Base-by-base conservation (phyloP, 768 basidiomycete genomes). In the Boletus rubroflammeus region DNA sequence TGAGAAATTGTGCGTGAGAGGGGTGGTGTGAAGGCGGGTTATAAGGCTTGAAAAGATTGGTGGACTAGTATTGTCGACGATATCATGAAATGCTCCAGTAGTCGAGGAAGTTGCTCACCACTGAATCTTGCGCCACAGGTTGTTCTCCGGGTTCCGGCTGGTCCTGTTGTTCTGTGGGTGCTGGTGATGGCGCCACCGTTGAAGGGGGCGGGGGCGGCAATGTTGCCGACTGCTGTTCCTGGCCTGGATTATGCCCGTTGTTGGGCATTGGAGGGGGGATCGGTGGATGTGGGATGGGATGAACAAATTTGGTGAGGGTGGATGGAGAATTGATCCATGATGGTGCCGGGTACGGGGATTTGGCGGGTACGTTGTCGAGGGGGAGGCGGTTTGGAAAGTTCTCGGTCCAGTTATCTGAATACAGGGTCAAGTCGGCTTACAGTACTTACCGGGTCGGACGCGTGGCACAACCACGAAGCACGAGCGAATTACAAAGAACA, bases 361-460 rank as follows among this genome's bases (percentile, higher is more conserved):
- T 66, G 2, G 49, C 55, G 0, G 68, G 70, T n/a, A 64, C 45
- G 0, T 14, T 21, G 6, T 54, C 25, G 1, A 56, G 51, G 3
- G 55, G 15, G 15, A 60, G 29, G 7, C 5, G 17, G 0, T 14
- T 23, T 4, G 69, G 70, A 47, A 41, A 70, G n/a, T 57, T 51
- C 14, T 62, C 66, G 2, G 42, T 48, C 69, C 69, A 70, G 23
- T 62, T 63, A 29, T 70, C 69, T 70, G 36, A 36, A 50, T 43
- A 26, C 15, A 26, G 19, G n/a, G 13, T 19, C 2, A 31, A 0
- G 29, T 61, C 21, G 64, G 44, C 13, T 5, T 11, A 46, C 19
- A 13, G 28, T 26, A 25, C 41, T 34, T 21, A 31, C 39, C 9
- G 8, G 8, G 11, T 14, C 6, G 23, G 32, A 28, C 13, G 11